Conservation (phyloP, 495 filamentous ascomycete genomes). For the Lasiosphaeris hirsuta region DNA sequence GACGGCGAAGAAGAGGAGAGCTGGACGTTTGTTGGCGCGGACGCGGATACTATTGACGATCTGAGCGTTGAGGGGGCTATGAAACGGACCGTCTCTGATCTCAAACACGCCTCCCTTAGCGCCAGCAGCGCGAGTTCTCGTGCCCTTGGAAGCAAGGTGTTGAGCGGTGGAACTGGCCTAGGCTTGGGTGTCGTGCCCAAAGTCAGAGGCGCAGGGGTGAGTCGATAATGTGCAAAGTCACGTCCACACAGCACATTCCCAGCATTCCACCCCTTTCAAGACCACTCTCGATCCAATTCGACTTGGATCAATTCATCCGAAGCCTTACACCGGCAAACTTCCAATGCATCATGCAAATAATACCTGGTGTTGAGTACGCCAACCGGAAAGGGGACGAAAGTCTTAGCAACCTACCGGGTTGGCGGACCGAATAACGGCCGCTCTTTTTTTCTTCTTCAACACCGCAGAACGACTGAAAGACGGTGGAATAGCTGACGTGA, state of each 20-base stretch:
- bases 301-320: no score
- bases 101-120: not conserved
- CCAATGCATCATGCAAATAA: no score
- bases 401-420: no score
- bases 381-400: no score
- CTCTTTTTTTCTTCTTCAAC: no score
- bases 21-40: constrained; percentile 48
- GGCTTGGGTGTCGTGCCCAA: no score
- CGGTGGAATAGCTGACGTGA: no score
- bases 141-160: constrained; percentile 11
- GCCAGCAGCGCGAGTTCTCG: not conserved
- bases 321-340: no score
- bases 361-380: no score
- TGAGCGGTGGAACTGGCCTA: constrained; percentile 9
- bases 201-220: not conserved
- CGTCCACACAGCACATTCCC: not conserved
- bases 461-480: no score
- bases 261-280: not conserved
- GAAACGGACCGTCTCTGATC: constrained; percentile 12
- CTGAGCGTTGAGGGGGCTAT: constrained; percentile 15
- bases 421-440: no score
- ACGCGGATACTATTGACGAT: constrained; percentile 26
- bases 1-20: constrained; percentile 46
- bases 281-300: not conserved
- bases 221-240: not conserved